Percentiles rank a stretch among this genome's conserved stretches.
Conservation (phyloP, 352 stramenopile genomes). For the Phytophthora pseudosyringae region DNA sequence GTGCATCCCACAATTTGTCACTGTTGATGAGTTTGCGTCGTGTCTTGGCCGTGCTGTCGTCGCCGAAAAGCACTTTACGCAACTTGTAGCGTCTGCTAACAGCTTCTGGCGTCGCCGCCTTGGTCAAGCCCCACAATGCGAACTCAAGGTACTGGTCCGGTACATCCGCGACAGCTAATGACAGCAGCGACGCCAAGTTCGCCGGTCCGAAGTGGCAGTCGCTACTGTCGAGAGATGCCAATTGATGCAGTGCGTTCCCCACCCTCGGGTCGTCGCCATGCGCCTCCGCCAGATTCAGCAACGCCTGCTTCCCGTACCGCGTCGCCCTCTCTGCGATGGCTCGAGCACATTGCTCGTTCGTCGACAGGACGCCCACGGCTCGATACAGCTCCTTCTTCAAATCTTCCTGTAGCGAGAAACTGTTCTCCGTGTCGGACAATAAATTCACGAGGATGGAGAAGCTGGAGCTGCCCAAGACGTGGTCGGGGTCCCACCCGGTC, state of each 20-base stretch:
- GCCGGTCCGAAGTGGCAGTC: slow-evolving; percentile 63
- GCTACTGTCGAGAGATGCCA: slow-evolving; percentile 53
- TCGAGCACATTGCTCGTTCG: slow-evolving; percentile 57
- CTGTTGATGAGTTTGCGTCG: slow-evolving; percentile 58
- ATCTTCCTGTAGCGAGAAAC: slow-evolving; percentile 44
- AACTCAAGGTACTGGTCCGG: slow-evolving; percentile 75
- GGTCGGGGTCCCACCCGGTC: slow-evolving; percentile 46
- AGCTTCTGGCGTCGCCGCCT: slow-evolving; percentile 46
- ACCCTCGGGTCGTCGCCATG: slow-evolving; percentile 68
- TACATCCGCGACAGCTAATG: slow-evolving; percentile 61
- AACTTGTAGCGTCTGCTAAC: slow-evolving; percentile 54
- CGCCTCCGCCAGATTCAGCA: slow-evolving; percentile 58
- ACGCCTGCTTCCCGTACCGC: slow-evolving; percentile 71
- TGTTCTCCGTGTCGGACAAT: slow-evolving; percentile 39
- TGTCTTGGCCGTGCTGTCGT: slow-evolving; percentile 60
- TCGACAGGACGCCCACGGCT: slow-evolving; percentile 56
- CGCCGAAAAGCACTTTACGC: slow-evolving; percentile 66
- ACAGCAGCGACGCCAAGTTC: slow-evolving; percentile 71
- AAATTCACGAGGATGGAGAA: slow-evolving; percentile 73
- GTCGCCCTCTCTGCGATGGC: slow-evolving; percentile 68
- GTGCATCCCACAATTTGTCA: slow-evolving; percentile 54
- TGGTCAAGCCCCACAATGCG: slow-evolving; percentile 67
- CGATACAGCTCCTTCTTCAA: slow-evolving; percentile 57
- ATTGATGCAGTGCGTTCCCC: slow-evolving; percentile 52
- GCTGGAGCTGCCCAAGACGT: slow-evolving; percentile 61